phyloP scores from a whole-genome alignment of 176 grass and related monocot species.

The Aegilops umbellulata region DNA sequence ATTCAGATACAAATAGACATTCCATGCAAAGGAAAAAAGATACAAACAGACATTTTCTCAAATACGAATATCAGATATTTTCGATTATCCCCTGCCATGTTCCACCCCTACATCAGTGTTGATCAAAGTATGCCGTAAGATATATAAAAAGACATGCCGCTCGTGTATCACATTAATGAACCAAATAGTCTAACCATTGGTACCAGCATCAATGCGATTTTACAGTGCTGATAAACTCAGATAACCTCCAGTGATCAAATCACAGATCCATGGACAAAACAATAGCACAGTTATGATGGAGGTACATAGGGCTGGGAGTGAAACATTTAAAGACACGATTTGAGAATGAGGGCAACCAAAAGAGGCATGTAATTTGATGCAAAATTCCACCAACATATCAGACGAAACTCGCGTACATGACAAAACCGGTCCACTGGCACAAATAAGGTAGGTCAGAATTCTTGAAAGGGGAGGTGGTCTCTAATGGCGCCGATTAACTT shows the following conservation, averaged over 20 bases:
- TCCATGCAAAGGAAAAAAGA: too few species aligned
- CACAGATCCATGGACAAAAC: background rate
- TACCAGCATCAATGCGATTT: background rate
- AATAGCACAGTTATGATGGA: too few species aligned
- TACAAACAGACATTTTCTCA: too few species aligned
- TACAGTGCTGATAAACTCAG: background rate
- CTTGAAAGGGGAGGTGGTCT: constrained; percentile 32
- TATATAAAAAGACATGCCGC: too few species aligned
- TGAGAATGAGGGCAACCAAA: background rate
- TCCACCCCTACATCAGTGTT: too few species aligned
- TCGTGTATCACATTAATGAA: too few species aligned
- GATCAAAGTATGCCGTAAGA: too few species aligned
- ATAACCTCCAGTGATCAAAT: background rate
- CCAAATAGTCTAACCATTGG: too few species aligned
- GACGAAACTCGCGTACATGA: constrained; percentile 26
- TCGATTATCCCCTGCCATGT: too few species aligned
- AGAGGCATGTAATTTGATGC: constrained; percentile 35
- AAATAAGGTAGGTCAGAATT: constrained; percentile 51
- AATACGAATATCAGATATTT: too few species aligned
- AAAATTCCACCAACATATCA: constrained; percentile 31
- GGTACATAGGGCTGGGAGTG: background rate
- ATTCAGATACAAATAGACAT: too few species aligned
- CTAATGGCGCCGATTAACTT: constrained; percentile 34
- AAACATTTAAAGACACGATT: background rate
- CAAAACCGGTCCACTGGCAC: constrained; percentile 42